Evolutionary conservation across 2,329 filamentous ascomycete species (phyloP).

Genomic region (Trichoderma lentiforme): DNA sequence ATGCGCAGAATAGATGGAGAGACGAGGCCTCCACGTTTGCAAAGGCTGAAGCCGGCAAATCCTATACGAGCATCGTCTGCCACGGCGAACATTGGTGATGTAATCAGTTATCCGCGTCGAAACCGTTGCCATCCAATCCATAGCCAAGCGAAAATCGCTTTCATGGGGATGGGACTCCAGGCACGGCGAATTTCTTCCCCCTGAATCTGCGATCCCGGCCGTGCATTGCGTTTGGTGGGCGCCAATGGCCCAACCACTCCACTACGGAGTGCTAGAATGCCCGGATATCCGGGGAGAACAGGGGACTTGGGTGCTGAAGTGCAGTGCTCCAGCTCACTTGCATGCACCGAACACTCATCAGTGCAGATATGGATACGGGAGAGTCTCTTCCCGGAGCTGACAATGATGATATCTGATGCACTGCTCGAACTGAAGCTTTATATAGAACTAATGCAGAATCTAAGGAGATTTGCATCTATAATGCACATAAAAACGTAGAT

Average conservation of each 20-base stretch:
- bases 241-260: neutral
- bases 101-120: neutral
- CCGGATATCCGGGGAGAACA: constrained; percentile 8
- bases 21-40: neutral
- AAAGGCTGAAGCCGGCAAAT: neutral
- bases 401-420: neutral
- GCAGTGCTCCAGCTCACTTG: neutral
- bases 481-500: neutral
- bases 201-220: neutral
- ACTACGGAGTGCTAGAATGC: constrained; percentile 1
- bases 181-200: neutral
- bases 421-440: neutral
- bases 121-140: neutral
- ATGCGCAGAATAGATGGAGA: neutral
- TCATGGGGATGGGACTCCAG: neutral
- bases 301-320: neutral
- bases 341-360: neutral
- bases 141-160: neutral
- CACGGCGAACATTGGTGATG: neutral
- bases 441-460: neutral
- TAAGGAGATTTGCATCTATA: neutral
- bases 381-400: neutral
- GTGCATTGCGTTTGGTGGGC: neutral
- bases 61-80: neutral
- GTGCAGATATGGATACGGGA: neutral